Evolutionary conservation across 257 asterid genomes (phyloP), one percentile per base, ranked within the genome.

Genomic region (Linderniella brevidens): DNA sequence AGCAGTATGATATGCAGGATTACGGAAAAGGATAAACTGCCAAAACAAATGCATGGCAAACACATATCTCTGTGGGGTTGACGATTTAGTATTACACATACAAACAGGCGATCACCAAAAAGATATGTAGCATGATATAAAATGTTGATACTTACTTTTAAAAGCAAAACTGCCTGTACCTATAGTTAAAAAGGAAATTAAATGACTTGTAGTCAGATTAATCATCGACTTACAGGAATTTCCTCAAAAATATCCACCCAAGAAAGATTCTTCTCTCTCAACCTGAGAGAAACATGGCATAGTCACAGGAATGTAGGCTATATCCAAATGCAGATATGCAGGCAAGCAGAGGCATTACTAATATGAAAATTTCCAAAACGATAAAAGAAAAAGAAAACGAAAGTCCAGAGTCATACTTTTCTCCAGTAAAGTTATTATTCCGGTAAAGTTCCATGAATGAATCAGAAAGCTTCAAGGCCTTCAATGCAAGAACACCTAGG

Each of bases 231-330:
- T 77, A 87, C 97, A 29, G 95, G 95, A 42, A 87, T 87, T 78
- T 87, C 97, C 66, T 87, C 97, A 70, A 87, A 87, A 60, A 87
- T 83, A 66, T 87, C 95, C 63, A 87, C 97, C 92, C 94, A 87
- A 11, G 97, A 71, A 63, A 87, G 93, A 61, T 87, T 83, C 74
- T 68, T 87, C 74, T 87, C 97, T 68, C 97, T 77, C 79, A 87
- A 60, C 84, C 97, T 87, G 66, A 46, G 58, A 55, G 50, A 38
- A 25, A 6, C 32, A 25, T 25, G 3, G 32, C 32, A 25, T 25
- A 25, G 32, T 2, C 32, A 25, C 6, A 25, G 32, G 32, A 25
- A 25, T 25, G 6, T 6, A 25, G 32, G 32, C 6, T 25, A 25
- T 25, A 2, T 3, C 32, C 32, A 25, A 17, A 18, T 17, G 36